Evolutionary conservation across 179 eudicot genomes (phyloP).

Genomic region (Silene vulgaris): DNA sequence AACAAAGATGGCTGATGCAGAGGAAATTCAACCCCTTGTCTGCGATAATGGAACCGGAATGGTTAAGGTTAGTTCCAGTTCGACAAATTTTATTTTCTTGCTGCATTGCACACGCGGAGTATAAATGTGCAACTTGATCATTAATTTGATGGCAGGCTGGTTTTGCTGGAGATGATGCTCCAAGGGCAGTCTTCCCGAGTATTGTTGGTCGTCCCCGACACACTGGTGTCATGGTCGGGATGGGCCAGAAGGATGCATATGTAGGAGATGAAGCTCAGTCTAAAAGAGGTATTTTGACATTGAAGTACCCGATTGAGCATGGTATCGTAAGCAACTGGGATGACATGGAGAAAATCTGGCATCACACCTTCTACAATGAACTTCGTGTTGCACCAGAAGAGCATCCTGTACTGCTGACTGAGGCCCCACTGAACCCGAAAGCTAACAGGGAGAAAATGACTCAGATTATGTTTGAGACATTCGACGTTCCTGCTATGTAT

Average conservation of each 20-base stretch:
- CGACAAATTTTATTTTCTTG: not conserved
- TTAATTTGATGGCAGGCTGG: slow-evolving; percentile 46
- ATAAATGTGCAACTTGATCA: not conserved
- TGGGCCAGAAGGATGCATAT: slow-evolving; percentile 89
- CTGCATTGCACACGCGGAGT: too few species aligned
- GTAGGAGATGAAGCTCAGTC: slow-evolving; percentile 89
- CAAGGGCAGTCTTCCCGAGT: slow-evolving; percentile 80
- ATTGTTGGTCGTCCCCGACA: slow-evolving; percentile 73
- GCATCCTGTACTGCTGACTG: slow-evolving; percentile 74
- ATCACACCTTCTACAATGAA: slow-evolving; percentile 78
- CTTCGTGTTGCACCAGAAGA: slow-evolving; percentile 89
- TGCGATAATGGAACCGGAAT: slow-evolving; percentile 40
- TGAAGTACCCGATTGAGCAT: slow-evolving; percentile 80
- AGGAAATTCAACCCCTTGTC: slow-evolving; percentile 56
- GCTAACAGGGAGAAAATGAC: slow-evolving; percentile 86
- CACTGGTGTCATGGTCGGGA: slow-evolving; percentile 73
- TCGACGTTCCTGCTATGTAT: slow-evolving; percentile 80
- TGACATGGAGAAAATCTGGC: slow-evolving; percentile 91
- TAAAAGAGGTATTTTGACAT: slow-evolving; percentile 69
- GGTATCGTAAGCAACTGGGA: slow-evolving; percentile 89
- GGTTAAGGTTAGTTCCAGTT: slow-evolving; percentile 31
- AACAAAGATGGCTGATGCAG: slow-evolving; percentile 49
- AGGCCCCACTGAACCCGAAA: slow-evolving; percentile 79
- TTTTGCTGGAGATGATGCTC: slow-evolving; percentile 88
- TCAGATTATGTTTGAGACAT: slow-evolving; percentile 76